These are phyloP conservation scores for Cercis canadensis DNA, from an alignment of 306 rosid species.

Conservation along the genomic window DNA sequence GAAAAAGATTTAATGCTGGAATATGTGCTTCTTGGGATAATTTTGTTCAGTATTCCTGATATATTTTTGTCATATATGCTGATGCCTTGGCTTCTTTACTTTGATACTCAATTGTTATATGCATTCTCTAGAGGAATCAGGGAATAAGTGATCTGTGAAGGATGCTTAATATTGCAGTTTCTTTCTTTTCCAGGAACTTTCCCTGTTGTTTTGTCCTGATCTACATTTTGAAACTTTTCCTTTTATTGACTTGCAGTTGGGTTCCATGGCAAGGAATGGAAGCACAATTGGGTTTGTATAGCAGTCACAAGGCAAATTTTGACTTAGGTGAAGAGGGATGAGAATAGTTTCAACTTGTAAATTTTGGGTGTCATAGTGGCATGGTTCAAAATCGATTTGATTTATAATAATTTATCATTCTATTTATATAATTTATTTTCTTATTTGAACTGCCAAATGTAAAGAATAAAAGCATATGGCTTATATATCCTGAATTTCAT, in stretches of 20 bases:
- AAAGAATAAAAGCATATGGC: neutral
- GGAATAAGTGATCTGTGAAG: neutral
- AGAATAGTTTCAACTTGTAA: neutral
- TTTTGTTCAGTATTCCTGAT: constrained; percentile 12
- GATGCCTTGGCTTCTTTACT: constrained; percentile 8
- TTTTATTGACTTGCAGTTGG: constrained; percentile 34
- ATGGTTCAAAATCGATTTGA: constrained; percentile 6
- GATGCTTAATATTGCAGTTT: neutral
- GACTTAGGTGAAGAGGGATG: neutral
- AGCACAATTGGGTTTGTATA: constrained; percentile 32
- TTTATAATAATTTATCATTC: neutral
- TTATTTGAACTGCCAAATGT: neutral
- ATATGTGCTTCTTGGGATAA: no score
- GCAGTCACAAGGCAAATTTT: constrained; percentile 28
- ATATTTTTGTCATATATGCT: neutral
- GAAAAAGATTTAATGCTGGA: no score
- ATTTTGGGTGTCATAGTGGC: neutral
- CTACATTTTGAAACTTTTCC: neutral
- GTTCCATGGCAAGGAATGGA: constrained; percentile 29
- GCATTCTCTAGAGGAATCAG: constrained; percentile 3
- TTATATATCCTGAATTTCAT: neutral
- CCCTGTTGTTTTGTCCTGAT: neutral
- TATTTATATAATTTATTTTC: neutral
- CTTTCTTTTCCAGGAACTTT: neutral
- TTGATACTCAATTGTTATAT: neutral